These are phyloP conservation scores for Ophiobolus disseminans DNA, from an alignment of 2,329 filamentous ascomycete species.

Conservation along the genomic window DNA sequence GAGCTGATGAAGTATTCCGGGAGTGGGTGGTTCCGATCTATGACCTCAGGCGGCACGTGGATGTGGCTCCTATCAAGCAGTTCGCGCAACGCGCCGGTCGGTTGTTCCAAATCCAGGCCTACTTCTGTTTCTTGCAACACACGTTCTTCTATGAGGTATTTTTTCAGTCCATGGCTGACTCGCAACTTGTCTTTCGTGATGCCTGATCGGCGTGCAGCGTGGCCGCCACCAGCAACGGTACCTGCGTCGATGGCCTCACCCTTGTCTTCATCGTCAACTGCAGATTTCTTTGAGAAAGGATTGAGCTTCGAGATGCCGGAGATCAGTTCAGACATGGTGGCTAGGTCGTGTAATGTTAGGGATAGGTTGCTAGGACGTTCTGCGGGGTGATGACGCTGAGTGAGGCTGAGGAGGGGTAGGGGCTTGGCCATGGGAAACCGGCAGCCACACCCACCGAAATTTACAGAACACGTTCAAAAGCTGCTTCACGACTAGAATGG, in stretches of 20 bases:
- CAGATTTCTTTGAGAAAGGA: slow-evolving; percentile 37
- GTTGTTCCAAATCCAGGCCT: slow-evolving; percentile 54
- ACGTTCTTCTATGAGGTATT: slow-evolving; percentile 62
- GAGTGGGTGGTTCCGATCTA: slow-evolving; percentile 66
- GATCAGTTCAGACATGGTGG: slow-evolving; percentile 43
- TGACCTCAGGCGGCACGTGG: slow-evolving; percentile 61
- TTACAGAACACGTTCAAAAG: no score
- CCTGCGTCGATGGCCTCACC: slow-evolving; percentile 60
- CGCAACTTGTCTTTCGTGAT: slow-evolving; percentile 63
- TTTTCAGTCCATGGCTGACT: slow-evolving; percentile 65
- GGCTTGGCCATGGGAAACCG: slow-evolving; percentile 3
- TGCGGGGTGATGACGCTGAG: not conserved
- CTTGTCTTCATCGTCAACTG: slow-evolving; percentile 58
- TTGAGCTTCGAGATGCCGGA: slow-evolving; percentile 43
- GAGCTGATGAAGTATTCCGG: slow-evolving; percentile 76
- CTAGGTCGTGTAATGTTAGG: slow-evolving; percentile 1
- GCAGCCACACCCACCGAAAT: no score
- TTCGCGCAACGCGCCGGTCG: slow-evolving; percentile 56
- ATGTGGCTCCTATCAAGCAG: slow-evolving; percentile 66
- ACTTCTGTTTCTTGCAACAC: slow-evolving; percentile 59
- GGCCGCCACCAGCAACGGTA: slow-evolving; percentile 66
- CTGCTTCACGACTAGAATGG: no score
- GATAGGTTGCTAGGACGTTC: not conserved
- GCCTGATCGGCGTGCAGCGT: slow-evolving; percentile 57
- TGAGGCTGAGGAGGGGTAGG: slow-evolving; percentile 9